Percentiles rank a stretch among this genome's conserved stretches.
phyloP scores from a whole-genome alignment of 805 yeast genomes.

The Wickerhamomyces tratensis region DNA sequence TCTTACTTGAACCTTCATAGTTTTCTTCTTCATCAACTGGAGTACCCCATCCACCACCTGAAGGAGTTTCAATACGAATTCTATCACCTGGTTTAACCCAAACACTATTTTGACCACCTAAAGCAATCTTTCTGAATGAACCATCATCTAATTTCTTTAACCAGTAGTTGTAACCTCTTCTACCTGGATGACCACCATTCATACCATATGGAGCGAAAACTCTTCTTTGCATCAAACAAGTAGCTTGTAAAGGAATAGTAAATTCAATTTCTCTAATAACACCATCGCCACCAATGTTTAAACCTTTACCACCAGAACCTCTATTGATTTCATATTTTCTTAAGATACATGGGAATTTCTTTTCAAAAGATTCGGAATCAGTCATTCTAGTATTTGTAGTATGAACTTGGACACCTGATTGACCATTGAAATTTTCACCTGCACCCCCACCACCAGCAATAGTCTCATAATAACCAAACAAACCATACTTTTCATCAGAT shows the following conservation, averaged over 20 bases:
- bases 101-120: constrained; percentile 10
- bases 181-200: constrained; percentile 36
- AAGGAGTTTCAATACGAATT: constrained; percentile 23
- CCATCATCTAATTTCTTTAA: constrained; percentile 17
- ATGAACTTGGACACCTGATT: constrained; percentile 32
- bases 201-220: constrained; percentile 39
- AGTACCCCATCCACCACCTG: constrained; percentile 31
- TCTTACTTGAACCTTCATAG: constrained; percentile 24
- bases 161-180: constrained; percentile 27
- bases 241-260: constrained; percentile 23
- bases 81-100: constrained; percentile 22
- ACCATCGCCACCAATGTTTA: constrained; percentile 37
- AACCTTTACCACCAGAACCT: constrained; percentile 35
- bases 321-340: constrained; percentile 29
- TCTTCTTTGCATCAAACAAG: constrained; percentile 36
- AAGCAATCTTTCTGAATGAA: constrained; percentile 12
- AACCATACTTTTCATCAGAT: constrained; percentile 29
- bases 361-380: constrained; percentile 38
- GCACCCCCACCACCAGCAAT: constrained; percentile 44
- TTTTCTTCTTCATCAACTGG: constrained; percentile 17
- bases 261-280: constrained; percentile 34
- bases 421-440: constrained; percentile 56
- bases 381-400: constrained; percentile 40
- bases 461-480: constrained; percentile 40
- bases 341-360: constrained; percentile 35